These are phyloP conservation scores for Monilinia fructigena DNA, from an alignment of 2,329 filamentous ascomycete genomes.

Conservation along the genomic window DNA sequence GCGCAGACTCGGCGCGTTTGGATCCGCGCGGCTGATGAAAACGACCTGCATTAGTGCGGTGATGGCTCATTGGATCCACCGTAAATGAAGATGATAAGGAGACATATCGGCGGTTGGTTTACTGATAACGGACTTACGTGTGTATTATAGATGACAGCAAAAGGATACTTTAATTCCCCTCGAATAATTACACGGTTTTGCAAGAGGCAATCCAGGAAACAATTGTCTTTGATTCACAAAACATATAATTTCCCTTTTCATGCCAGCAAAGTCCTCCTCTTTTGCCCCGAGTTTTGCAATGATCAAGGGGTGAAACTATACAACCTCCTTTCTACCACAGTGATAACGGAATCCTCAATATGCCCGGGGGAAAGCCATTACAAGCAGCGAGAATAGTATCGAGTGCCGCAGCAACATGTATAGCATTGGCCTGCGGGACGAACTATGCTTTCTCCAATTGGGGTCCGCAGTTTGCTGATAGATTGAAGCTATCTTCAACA, in stretches of 20 bases:
- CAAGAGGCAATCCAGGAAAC: background rate
- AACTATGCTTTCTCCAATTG: slow-evolving; percentile 99
- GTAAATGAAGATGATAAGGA: slow-evolving; percentile 21
- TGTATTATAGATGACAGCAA: slow-evolving; percentile 18
- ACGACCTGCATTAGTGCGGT: slow-evolving; percentile 18
- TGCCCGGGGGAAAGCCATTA: slow-evolving; percentile 49
- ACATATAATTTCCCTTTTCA: background rate
- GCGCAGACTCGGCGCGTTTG: slow-evolving; percentile 5
- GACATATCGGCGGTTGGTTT: background rate
- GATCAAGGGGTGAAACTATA: slow-evolving; percentile 27
- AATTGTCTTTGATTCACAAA: slow-evolving; percentile 3
- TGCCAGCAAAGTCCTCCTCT: background rate
- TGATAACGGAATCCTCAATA: slow-evolving; percentile 35
- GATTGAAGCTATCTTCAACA: slow-evolving; percentile 83
- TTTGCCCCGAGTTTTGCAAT: slow-evolving; percentile 23
- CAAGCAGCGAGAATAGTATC: slow-evolving; percentile 72
- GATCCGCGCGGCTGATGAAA: slow-evolving; percentile 27
- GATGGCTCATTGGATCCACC: slow-evolving; percentile 5
- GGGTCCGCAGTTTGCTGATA: slow-evolving; percentile 91
- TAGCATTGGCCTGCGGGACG: slow-evolving; percentile 87
- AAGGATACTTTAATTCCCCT: slow-evolving; percentile 22
- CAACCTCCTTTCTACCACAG: slow-evolving; percentile 1
- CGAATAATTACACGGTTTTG: slow-evolving; percentile 19
- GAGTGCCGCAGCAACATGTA: slow-evolving; percentile 78
- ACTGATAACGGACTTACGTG: slow-evolving; percentile 19